These are phyloP conservation scores for Erodium moschatum DNA, from an alignment of 441 rosid species.

Conservation along the genomic window DNA sequence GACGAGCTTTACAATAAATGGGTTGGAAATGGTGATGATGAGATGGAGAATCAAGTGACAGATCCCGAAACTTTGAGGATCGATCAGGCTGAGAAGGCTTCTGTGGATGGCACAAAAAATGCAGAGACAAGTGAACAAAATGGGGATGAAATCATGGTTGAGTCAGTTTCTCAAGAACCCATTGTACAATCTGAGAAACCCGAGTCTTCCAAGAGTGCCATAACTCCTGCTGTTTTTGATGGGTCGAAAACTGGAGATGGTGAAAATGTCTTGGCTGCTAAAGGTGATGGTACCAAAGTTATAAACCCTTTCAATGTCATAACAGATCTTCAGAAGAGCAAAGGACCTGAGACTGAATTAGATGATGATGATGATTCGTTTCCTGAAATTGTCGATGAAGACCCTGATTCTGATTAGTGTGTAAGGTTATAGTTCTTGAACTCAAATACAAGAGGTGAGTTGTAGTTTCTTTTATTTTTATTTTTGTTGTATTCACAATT, in stretches of 20 bases:
- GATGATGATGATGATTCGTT: constrained; percentile 23
- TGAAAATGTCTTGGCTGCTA: constrained; percentile 16
- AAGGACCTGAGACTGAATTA: neutral
- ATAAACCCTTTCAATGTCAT: constrained; percentile 11
- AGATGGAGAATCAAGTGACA: constrained; percentile 21
- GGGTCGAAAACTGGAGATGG: constrained; percentile 9
- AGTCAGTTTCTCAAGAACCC: constrained; percentile 26
- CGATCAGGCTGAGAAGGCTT: constrained; percentile 25
- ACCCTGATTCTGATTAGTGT: constrained; percentile 35
- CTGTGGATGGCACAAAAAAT: constrained; percentile 16
- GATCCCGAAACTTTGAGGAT: constrained; percentile 21
- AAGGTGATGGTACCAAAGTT: constrained; percentile 10
- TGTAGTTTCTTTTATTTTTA: neutral
- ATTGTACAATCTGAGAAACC: constrained; percentile 22
- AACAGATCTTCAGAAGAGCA: neutral
- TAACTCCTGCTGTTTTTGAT: constrained; percentile 15
- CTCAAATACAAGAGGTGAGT: neutral
- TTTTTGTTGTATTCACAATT: neutral
- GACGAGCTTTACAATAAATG: constrained; percentile 37
- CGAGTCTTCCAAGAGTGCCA: constrained; percentile 21
- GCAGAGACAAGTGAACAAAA: constrained; percentile 13
- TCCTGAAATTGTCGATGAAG: constrained; percentile 36
- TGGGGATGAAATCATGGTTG: constrained; percentile 25
- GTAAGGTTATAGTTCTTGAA: neutral
- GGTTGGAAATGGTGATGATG: constrained; percentile 28